Base-by-base conservation (phyloP, 2,329 filamentous ascomycete species). In the Ramularia collo-cygni region DNA sequence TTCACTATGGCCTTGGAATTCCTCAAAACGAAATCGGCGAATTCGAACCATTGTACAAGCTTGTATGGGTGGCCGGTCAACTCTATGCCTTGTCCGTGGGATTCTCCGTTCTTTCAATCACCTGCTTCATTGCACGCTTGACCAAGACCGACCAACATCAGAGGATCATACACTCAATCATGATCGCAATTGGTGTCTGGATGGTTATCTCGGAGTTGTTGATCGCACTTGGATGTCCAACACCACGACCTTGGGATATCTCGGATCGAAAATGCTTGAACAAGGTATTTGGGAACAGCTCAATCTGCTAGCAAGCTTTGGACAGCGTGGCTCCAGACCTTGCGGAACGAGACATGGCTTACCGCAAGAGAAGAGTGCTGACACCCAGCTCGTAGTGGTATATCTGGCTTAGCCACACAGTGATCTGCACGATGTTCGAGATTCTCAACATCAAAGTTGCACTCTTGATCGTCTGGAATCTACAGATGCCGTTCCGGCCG, bases 71-170 rank as follows among this genome's bases (percentile, higher is more conserved):
- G 8, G 42, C 33, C 13, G 36, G 46, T 10, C 34, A 49, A 6
- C 33, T 55, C 26, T 54, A 47, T 32, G 37, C 48, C 16, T 18
- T 47, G 13, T 44, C 51, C 2, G 27, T 48, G 6, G 38, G 33
- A 9, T 50, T 49, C 13, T 44, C 53, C 4, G 51, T 52, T 37
- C 38, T 58, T 2, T 58, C 55, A 4, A 46, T 56, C 4, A 51
- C 46, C 12, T 46, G 44, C 13, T 41, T 59, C 15, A 48, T 58
- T 14, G 45, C 45, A 13, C 47, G 57, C n/a, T 52, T 59, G 32
- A 50, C 53, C 0, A 42, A 37, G 12, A 33, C 34, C 8, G 40
- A 38, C 14, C 40, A 44, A 17, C 52, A 54, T 15, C 44, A 51
- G 19, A 26, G 39, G 4, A 34, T 53, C 6, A 38, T 44, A 6